These are phyloP conservation scores for Schizosaccharomyces japonicus DNA, from an alignment of 805 yeast genomes.

Conservation along the genomic window DNA sequence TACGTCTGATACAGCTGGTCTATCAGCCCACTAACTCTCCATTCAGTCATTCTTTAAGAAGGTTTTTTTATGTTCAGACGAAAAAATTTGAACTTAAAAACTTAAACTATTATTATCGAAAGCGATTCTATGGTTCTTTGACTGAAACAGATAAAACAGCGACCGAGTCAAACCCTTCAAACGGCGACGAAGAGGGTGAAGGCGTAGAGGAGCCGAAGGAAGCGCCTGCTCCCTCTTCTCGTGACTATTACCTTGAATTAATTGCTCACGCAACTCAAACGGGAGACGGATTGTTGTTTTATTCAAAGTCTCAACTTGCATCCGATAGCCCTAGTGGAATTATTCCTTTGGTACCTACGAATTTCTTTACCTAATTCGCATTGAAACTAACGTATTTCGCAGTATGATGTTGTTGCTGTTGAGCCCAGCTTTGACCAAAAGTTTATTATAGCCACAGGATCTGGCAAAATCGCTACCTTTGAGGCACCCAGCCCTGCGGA, in stretches of 20 bases:
- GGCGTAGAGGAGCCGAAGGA: background rate
- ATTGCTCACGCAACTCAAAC: background rate
- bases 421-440: background rate
- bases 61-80: background rate
- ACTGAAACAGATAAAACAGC: too few relatives aligned
- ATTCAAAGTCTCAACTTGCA: background rate
- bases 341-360: slow-evolving; percentile 1
- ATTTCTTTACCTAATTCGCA: background rate
- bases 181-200: background rate
- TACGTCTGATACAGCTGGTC: background rate
- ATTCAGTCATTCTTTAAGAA: background rate
- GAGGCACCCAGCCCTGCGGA: background rate
- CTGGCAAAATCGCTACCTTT: background rate
- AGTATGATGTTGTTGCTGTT: background rate
- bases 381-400: background rate
- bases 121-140: background rate
- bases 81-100: background rate
- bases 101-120: background rate
- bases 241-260: background rate
- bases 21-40: background rate
- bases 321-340: background rate
- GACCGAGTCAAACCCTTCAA: too few relatives aligned
- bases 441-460: background rate
- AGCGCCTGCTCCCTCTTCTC: background rate
- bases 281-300: background rate